Percentiles rank a stretch among this genome's conserved stretches.
phyloP scores from a whole-genome alignment of 805 yeast species.

The Ogataea polymorpha region DNA sequence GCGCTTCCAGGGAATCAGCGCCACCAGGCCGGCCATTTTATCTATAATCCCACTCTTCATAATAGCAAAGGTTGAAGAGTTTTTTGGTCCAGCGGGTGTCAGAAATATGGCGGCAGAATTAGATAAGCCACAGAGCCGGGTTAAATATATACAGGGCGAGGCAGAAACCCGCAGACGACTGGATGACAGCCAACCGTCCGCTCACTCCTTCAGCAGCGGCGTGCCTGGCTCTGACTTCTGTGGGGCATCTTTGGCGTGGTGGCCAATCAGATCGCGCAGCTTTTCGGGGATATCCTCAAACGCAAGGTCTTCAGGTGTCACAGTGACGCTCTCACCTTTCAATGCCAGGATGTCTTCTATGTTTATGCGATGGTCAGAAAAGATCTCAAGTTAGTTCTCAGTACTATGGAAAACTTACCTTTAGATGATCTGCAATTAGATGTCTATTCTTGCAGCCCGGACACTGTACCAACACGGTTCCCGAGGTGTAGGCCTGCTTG shows the following conservation, averaged over 20 bases:
- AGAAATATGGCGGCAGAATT: slow-evolving; percentile 4
- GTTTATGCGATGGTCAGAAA: slow-evolving; percentile 74
- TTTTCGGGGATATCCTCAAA: slow-evolving; percentile 67
- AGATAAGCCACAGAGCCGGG: background rate
- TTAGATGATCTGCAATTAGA: slow-evolving; percentile 83
- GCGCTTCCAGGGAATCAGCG: slow-evolving; percentile 15
- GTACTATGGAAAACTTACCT: slow-evolving; percentile 34
- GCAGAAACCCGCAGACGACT: background rate
- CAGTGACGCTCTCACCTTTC: slow-evolving; percentile 72
- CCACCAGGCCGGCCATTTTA: slow-evolving; percentile 2
- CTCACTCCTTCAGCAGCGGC: slow-evolving; percentile 4
- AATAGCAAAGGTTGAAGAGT: slow-evolving; percentile 6
- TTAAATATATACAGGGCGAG: background rate
- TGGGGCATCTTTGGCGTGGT: slow-evolving; percentile 68
- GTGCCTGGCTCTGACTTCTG: slow-evolving; percentile 27
- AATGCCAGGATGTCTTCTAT: slow-evolving; percentile 73
- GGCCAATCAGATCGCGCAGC: slow-evolving; percentile 50
- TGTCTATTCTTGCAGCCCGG: slow-evolving; percentile 90
- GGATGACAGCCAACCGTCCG: background rate
- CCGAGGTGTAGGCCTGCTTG: slow-evolving; percentile 84
- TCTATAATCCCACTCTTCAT: slow-evolving; percentile 20
- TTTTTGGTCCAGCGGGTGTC: slow-evolving; percentile 6
- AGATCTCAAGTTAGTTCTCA: slow-evolving; percentile 44
- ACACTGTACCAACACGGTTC: slow-evolving; percentile 86
- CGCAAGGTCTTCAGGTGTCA: slow-evolving; percentile 62